A percentile compares a stretch with the other conserved stretches of the same genome.
phyloP scores from a whole-genome alignment of 306 rosid species.

The Potentilla sterilis region DNA sequence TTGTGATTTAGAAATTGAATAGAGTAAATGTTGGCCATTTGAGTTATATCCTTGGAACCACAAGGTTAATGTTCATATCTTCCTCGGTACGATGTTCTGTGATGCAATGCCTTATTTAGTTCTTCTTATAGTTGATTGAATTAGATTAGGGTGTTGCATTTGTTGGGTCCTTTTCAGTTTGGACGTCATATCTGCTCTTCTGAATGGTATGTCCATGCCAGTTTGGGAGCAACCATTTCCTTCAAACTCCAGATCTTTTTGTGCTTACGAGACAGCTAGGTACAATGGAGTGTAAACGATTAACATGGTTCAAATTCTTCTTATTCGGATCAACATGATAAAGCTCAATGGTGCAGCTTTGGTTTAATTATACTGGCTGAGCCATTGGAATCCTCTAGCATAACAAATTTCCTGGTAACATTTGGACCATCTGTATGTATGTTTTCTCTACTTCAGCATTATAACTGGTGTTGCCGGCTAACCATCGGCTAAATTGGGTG shows the following conservation, averaged over 20 bases:
- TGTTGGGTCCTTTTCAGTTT: background rate
- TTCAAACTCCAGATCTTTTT: background rate
- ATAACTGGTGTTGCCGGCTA: no score
- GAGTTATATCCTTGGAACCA: background rate
- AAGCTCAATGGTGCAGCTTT: background rate
- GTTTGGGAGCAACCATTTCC: background rate
- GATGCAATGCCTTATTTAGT: background rate
- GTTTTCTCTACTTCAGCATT: no score
- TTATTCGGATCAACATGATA: background rate
- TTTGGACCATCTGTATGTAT: background rate
- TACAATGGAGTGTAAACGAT: no score
- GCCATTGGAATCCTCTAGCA: no score
- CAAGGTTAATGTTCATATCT: background rate
- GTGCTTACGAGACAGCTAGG: background rate
- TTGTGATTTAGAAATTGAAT: background rate
- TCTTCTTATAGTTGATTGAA: background rate
- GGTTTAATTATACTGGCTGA: background rate
- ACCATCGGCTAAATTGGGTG: no score
- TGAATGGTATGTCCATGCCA: no score
- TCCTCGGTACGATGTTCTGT: background rate
- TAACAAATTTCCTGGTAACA: background rate
- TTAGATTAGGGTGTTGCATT: background rate
- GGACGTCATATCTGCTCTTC: background rate
- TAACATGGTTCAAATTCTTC: no score
- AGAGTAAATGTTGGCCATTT: background rate